Evolutionary conservation across 306 rosid species (phyloP).

Genomic region (Delonix regia): DNA sequence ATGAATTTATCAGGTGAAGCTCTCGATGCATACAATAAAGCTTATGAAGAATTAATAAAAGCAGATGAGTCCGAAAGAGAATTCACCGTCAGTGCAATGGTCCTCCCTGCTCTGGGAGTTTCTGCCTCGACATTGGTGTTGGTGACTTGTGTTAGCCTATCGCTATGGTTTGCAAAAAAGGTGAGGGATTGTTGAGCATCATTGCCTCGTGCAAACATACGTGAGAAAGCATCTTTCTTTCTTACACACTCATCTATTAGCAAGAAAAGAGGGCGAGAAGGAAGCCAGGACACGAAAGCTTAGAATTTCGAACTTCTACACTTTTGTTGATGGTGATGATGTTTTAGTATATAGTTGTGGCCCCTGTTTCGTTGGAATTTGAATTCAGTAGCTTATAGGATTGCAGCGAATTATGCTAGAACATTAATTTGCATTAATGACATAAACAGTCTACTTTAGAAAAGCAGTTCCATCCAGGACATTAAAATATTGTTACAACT

Average conservation of each 20-base stretch:
- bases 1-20: conserved; percentile 69
- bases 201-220: too few relatives aligned
- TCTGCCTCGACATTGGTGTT: background rate
- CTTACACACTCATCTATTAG: background rate
- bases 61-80: conserved; percentile 59
- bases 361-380: too few relatives aligned
- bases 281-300: background rate
- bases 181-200: background rate
- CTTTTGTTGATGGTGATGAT: too few relatives aligned
- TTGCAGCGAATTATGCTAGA: too few relatives aligned
- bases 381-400: too few relatives aligned
- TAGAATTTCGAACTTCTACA: background rate
- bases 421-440: too few relatives aligned
- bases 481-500: too few relatives aligned
- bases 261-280: background rate
- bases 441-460: too few relatives aligned
- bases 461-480: too few relatives aligned
- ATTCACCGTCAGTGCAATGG: background rate
- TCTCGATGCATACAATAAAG: conserved; percentile 61
- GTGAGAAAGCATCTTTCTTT: too few relatives aligned
- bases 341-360: too few relatives aligned
- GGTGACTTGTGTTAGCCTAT: background rate
- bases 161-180: background rate
- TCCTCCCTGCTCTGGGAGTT: background rate
- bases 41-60: conserved; percentile 13